A percentile compares a stretch with the other conserved stretches of the same genome.
phyloP scores from a whole-genome alignment of 1,139 yeast species.

The Martiniozyma asiatica region DNA sequence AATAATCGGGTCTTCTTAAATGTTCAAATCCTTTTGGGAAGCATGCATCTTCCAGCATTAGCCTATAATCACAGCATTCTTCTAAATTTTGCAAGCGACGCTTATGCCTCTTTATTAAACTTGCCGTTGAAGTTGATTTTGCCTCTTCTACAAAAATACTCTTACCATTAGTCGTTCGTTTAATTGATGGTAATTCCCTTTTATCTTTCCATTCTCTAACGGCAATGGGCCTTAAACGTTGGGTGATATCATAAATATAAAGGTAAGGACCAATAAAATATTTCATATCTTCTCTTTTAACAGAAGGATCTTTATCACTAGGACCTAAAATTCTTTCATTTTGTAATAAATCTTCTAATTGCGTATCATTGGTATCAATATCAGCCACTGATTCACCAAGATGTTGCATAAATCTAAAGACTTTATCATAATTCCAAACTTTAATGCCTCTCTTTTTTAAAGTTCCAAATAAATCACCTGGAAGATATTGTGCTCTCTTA shows the following conservation, averaged over 20 bases:
- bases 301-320: conserved; percentile 78
- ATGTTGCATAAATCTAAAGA: conserved; percentile 64
- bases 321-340: conserved; percentile 84
- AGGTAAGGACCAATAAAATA: conserved; percentile 70
- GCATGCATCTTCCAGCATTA: conserved; percentile 16
- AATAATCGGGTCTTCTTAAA: conserved; percentile 9
- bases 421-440: conserved; percentile 84
- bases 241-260: conserved; percentile 71
- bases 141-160: conserved; percentile 25
- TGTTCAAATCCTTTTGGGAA: conserved; percentile 10
- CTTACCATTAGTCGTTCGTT: conserved; percentile 29
- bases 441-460: conserved; percentile 55
- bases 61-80: conserved; percentile 24
- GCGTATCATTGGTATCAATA: conserved; percentile 9
- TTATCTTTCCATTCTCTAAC: conserved; percentile 67
- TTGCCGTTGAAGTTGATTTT: conserved; percentile 15
- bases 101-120: conserved; percentile 22
- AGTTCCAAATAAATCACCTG: conserved; percentile 55
- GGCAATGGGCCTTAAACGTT: conserved; percentile 71
- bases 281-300: conserved; percentile 73
- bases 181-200: conserved; percentile 29
- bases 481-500: conserved; percentile 24
- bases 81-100: conserved; percentile 24
- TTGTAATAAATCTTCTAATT: conserved; percentile 55
- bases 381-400: conserved; percentile 38